phyloP scores from a whole-genome alignment of 192 early-diverging fungal species.

The Coemansia asiatica region DNA sequence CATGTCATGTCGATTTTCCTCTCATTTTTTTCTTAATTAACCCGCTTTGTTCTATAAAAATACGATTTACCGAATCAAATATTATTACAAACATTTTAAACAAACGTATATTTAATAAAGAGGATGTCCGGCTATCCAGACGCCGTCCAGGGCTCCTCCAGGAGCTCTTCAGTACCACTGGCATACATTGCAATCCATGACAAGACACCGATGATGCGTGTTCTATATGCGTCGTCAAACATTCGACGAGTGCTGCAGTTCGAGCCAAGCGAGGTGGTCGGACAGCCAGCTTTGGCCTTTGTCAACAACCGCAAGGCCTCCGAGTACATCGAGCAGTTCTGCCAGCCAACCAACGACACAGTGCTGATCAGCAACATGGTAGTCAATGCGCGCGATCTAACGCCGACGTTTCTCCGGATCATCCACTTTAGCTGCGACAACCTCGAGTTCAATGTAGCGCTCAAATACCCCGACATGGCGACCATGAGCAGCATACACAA shows the following conservation, averaged over 20 bases:
- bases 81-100: no score
- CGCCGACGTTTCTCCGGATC: constrained; percentile 7
- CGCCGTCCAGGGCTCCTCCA: no score
- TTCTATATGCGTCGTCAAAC: constrained; percentile 9
- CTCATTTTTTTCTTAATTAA: no score
- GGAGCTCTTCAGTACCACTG: background rate
- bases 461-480: background rate
- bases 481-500: background rate
- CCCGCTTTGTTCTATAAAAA: no score
- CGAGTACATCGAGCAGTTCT: constrained; percentile 1
- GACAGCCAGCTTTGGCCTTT: background rate
- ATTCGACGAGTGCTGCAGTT: constrained; percentile 6
- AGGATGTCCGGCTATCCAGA: no score
- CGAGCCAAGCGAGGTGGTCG: constrained; percentile 6
- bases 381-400: background rate
- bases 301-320: constrained; percentile 1
- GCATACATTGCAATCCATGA: constrained; percentile 10
- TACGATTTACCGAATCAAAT: no score
- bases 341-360: background rate
- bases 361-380: constrained; percentile 7
- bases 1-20: no score
- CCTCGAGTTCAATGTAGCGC: constrained; percentile 6
- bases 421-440: constrained; percentile 6
- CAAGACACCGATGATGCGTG: constrained; percentile 8
- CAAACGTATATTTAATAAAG: no score